These are phyloP conservation scores for Aphanomyces cochlioides DNA, from an alignment of 352 stramenopile species.

Conservation along the genomic window DNA sequence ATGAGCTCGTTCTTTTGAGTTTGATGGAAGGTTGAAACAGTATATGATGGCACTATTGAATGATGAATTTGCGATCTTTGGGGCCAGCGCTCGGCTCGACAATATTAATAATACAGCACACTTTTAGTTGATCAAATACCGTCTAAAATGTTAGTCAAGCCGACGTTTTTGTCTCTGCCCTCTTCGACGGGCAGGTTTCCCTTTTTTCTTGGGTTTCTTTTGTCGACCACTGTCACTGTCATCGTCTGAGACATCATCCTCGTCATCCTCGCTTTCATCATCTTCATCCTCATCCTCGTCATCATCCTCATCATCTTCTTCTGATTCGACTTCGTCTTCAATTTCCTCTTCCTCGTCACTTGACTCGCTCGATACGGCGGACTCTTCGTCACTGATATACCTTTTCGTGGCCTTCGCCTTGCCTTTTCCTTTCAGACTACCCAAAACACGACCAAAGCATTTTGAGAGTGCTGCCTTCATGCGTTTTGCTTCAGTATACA, in stretches of 20 bases:
- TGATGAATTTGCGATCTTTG: too few relatives aligned
- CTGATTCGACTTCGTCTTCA: constrained; percentile 45
- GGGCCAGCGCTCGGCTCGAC: too few relatives aligned
- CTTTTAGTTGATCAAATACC: too few relatives aligned
- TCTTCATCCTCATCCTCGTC: constrained; percentile 42
- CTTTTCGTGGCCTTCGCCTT: constrained; percentile 1
- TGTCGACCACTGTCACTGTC: background rate
- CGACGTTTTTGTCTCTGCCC: background rate
- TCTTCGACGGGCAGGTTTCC: background rate
- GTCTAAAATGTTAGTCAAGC: background rate
- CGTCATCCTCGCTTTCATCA: constrained; percentile 6
- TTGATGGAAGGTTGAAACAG: too few relatives aligned
- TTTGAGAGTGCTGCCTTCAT: constrained; percentile 65
- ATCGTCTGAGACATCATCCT: constrained; percentile 13
- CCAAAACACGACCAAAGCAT: constrained; percentile 69
- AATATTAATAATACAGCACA: too few relatives aligned
- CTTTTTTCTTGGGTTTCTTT: background rate
- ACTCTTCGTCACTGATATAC: background rate
- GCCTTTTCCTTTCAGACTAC: constrained; percentile 33
- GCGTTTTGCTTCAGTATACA: constrained; percentile 39
- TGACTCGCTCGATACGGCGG: constrained; percentile 13
- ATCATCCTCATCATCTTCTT: constrained; percentile 41
- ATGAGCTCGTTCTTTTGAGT: too few relatives aligned
- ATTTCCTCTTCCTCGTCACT: constrained; percentile 21
- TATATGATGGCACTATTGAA: too few relatives aligned